Evolutionary conservation across 164 flowering plant genomes (phyloP).

Genomic region (Magnolia changhungtana): DNA sequence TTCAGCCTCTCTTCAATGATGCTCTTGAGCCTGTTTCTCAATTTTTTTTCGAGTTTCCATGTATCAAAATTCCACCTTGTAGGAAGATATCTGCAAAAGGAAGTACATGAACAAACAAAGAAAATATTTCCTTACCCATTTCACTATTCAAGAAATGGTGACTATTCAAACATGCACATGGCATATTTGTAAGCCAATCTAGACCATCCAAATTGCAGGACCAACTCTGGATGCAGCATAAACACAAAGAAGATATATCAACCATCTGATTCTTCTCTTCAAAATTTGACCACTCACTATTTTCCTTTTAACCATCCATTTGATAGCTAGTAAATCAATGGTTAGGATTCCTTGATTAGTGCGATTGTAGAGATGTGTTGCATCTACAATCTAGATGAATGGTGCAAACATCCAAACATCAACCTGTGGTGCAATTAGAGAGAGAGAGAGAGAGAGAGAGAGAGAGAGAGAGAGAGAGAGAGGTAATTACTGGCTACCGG

Average conservation of each 20-base stretch:
- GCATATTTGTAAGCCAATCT: no score
- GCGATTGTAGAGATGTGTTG: not conserved
- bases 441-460: not conserved
- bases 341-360: not conserved
- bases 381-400: no score
- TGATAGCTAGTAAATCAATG: not conserved
- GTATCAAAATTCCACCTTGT: not conserved
- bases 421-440: not conserved
- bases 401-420: no score
- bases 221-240: not conserved
- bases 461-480: not conserved
- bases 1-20: not conserved
- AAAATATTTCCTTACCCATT: not conserved
- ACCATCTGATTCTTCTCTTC: no score
- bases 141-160: no score
- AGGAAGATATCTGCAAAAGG: not conserved
- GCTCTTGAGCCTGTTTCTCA: not conserved
- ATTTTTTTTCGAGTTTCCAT: not conserved
- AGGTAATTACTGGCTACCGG: slow-evolving; percentile 22
- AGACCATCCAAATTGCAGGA: no score
- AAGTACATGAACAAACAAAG: not conserved
- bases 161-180: not conserved
- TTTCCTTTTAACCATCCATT: not conserved
- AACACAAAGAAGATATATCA: no score
- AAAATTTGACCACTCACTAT: no score